These are phyloP conservation scores for Chernovozyma aurita DNA, from an alignment of 1,139 yeast genomes.

Conservation along the genomic window DNA sequence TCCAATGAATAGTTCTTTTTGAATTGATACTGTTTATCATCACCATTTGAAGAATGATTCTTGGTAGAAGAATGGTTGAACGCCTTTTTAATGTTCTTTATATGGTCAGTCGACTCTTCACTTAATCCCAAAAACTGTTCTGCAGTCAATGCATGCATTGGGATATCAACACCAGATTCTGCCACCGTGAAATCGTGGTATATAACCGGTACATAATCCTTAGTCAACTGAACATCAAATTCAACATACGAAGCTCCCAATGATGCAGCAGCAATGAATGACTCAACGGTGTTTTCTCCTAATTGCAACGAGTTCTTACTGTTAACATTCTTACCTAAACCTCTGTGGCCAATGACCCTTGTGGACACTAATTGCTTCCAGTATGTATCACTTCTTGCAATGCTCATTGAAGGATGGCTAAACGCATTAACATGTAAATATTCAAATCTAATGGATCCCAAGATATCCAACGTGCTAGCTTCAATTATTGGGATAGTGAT, in stretches of 20 bases:
- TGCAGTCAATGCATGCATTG: conserved; percentile 87
- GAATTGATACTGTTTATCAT: conserved; percentile 6
- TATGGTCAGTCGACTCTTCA: conserved; percentile 17
- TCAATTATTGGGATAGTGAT: conserved; percentile 79
- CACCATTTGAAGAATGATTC: conserved; percentile 3
- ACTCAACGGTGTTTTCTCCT: conserved; percentile 94
- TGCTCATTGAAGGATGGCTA: conserved; percentile 62
- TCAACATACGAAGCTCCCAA: conserved; percentile 91
- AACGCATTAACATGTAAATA: conserved; percentile 71
- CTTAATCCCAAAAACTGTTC: conserved; percentile 82
- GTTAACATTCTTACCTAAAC: conserved; percentile 80
- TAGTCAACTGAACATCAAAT: conserved; percentile 95
- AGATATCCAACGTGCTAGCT: conserved; percentile 61
- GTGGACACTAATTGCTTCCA: conserved; percentile 91
- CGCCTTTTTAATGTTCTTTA: conserved; percentile 10
- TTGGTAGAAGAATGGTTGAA: conserved; percentile 6
- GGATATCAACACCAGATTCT: conserved; percentile 93
- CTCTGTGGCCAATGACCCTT: conserved; percentile 94
- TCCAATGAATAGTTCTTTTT: conserved; percentile 27
- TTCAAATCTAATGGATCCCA: conserved; percentile 79
- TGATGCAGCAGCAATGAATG: conserved; percentile 95
- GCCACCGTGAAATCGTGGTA: conserved; percentile 95
- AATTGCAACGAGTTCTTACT: conserved; percentile 76
- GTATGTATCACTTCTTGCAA: conserved; percentile 73
- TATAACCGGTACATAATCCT: conserved; percentile 86